Conservation (phyloP, 139 green algal species). For the Micromonas pusilla region DNA sequence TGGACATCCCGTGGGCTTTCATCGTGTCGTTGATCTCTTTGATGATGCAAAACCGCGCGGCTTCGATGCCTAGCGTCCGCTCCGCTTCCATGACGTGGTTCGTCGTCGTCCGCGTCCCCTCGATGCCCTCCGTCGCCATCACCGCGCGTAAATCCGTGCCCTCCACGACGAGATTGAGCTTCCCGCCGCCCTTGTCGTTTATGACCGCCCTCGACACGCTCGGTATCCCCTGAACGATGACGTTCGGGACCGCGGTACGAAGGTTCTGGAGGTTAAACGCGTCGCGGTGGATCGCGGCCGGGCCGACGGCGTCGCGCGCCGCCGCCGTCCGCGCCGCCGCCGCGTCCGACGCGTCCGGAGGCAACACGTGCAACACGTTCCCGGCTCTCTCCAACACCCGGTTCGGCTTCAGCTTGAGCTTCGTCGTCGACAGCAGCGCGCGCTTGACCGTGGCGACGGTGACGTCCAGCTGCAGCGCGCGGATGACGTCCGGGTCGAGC, state of each 20-base stretch:
- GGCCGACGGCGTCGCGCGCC: not conserved
- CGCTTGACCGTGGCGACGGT: conserved; percentile 46
- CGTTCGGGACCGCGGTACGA: conserved; percentile 46
- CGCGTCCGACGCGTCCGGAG: conserved; percentile 22
- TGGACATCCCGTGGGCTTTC: conserved; percentile 84
- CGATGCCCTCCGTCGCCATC: conserved; percentile 78
- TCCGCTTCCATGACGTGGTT: conserved; percentile 92
- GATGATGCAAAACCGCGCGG: conserved; percentile 71
- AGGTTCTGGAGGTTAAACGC: conserved; percentile 48
- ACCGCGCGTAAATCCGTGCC: conserved; percentile 64
- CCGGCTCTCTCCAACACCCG: conserved; percentile 1
- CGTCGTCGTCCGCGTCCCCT: conserved; percentile 59
- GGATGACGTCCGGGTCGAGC: conserved; percentile 5
- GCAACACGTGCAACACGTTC: conserved; percentile 34
- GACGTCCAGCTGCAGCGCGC: conserved; percentile 69
- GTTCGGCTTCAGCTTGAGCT: conserved; percentile 73
- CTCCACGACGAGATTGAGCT: conserved; percentile 72
- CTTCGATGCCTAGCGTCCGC: conserved; percentile 85
- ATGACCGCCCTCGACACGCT: conserved; percentile 86
- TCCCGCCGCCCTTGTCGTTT: conserved; percentile 45
- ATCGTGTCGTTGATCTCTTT: conserved; percentile 89
- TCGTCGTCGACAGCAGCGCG: conserved; percentile 43
- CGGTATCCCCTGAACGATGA: conserved; percentile 83
- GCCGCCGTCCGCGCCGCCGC: conserved; percentile 7
- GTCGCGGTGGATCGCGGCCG: conserved; percentile 13